Evolutionary conservation across 345 rosid genomes (phyloP).

Genomic region (Eutrema heterophyllum): DNA sequence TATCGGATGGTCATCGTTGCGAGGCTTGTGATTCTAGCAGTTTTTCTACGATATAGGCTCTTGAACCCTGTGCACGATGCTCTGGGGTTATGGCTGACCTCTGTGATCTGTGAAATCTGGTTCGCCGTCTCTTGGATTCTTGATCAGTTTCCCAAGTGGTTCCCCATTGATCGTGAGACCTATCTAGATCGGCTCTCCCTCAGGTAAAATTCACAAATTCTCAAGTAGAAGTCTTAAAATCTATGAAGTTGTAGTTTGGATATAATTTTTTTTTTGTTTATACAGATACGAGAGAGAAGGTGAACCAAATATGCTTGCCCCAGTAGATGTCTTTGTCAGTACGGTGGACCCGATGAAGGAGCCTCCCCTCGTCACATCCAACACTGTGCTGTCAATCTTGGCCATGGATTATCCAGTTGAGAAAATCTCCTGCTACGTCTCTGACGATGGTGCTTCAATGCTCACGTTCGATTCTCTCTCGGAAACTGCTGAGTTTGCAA

Average conservation of each 20-base stretch:
- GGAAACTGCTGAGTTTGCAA: constrained; percentile 75
- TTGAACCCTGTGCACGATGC: constrained; percentile 88
- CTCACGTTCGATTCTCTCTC: constrained; percentile 85
- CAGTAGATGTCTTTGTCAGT: constrained; percentile 90
- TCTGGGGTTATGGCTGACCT: constrained; percentile 85
- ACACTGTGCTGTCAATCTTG: constrained; percentile 83
- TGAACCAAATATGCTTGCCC: constrained; percentile 77
- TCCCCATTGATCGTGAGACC: constrained; percentile 87
- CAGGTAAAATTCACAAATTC: constrained; percentile 42
- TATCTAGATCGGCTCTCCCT: constrained; percentile 87
- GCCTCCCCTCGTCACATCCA: constrained; percentile 93
- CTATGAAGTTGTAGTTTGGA: background rate
- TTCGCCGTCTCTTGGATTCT: constrained; percentile 97
- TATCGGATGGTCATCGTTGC: constrained; percentile 93
- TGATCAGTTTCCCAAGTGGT: constrained; percentile 98
- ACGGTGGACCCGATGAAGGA: constrained; percentile 99
- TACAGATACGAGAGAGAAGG: constrained; percentile 85
- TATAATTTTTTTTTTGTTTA: background rate
- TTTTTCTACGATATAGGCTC: constrained; percentile 81
- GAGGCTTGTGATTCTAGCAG: constrained; percentile 68
- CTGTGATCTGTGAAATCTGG: constrained; percentile 92
- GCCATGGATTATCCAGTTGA: constrained; percentile 96
- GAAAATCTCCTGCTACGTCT: constrained; percentile 88
- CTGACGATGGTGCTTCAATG: constrained; percentile 98
- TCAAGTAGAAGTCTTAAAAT: background rate